Percentiles rank a stretch among this genome's conserved stretches.
These are phyloP conservation scores for Fragaria iinumae DNA, from an alignment of 306 rosid species.

Conservation along the genomic window DNA sequence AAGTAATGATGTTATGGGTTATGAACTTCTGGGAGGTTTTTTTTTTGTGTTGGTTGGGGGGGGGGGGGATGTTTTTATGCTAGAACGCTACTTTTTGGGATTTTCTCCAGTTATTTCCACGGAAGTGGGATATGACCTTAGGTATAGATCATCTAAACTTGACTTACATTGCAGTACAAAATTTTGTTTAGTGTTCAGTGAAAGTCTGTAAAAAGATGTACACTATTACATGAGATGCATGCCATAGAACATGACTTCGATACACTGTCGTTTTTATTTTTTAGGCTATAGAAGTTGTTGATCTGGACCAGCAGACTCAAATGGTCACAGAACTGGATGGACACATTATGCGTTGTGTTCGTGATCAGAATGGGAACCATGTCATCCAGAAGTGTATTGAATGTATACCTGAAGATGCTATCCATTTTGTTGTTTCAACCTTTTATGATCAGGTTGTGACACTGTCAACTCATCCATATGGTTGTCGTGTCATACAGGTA, in stretches of 20 bases:
- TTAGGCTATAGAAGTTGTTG: slow-evolving; percentile 94
- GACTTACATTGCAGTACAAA: neutral
- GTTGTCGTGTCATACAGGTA: slow-evolving; percentile 96
- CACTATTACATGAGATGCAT: neutral
- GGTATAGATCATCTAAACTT: neutral
- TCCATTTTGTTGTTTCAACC: slow-evolving; percentile 76
- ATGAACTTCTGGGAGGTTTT: neutral
- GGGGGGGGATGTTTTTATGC: neutral
- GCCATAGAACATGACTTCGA: neutral
- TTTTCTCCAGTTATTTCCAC: neutral
- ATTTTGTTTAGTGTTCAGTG: neutral
- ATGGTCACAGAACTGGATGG: slow-evolving; percentile 94
- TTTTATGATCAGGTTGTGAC: slow-evolving; percentile 91
- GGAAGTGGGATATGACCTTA: neutral
- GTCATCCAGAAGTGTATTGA: slow-evolving; percentile 97
- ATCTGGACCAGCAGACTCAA: slow-evolving; percentile 76
- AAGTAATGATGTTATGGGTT: neutral
- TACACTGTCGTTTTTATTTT: neutral
- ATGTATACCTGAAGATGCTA: slow-evolving; percentile 86
- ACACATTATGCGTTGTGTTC: slow-evolving; percentile 90
- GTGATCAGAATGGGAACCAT: slow-evolving; percentile 98
- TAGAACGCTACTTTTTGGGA: neutral
- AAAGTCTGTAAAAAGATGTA: neutral
- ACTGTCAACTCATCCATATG: slow-evolving; percentile 95
- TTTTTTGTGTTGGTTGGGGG: too few relatives aligned